Base-by-base conservation (phyloP, 306 rosid species). In the Ammopiptanthus mongolicus region DNA sequence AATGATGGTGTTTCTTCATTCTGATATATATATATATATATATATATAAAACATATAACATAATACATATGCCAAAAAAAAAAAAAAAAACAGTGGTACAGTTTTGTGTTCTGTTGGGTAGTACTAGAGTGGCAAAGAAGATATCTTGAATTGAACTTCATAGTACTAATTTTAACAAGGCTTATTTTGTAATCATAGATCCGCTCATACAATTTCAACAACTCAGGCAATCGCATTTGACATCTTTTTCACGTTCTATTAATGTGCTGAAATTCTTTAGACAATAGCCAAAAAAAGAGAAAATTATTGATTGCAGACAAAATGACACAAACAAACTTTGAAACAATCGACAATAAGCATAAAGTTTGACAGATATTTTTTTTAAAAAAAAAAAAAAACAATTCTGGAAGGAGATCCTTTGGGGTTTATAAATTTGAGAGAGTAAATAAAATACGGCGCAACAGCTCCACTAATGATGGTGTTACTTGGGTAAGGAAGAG, bases 221-320 rank as follows among this genome's bases (percentile, higher is more conserved):
- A 14, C 60, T 39, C 15, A 37, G 10, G 17, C 71, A 65, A 74
- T 34, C 29, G 11, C 39, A 55, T 19, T 60, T 3, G 17, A 25
- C 46, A 71, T 7, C 1, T 25, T 14, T 46, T 25, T 55, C 5
- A 8, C 21, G 50, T 34, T 29, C 36, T 33, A 64, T n/a, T n/a
- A 8, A 59, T 15, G 18, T 23, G 47, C 70, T 39, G 17, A 56
- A 52, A 65, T 65, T 55, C 15, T 7, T 1, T 57, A 11, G 15
- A 58, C 33, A 22, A 29, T 11, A 6, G 19, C 56, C 64, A 25
- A 63, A 69, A 71, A 64, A 8, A 36, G 34, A 59, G 37, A 7
- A 6, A 37, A 7, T 10, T 41, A 41, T 75, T 78, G 72, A 63
- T 80, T 50, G 55, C 65, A 79, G 87, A 85, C 78, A 71, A 3